Percentiles rank a stretch among this genome's conserved stretches.
Evolutionary conservation across 164 flowering plant genomes (phyloP).

Genomic region (Berberis vulgaris): DNA sequence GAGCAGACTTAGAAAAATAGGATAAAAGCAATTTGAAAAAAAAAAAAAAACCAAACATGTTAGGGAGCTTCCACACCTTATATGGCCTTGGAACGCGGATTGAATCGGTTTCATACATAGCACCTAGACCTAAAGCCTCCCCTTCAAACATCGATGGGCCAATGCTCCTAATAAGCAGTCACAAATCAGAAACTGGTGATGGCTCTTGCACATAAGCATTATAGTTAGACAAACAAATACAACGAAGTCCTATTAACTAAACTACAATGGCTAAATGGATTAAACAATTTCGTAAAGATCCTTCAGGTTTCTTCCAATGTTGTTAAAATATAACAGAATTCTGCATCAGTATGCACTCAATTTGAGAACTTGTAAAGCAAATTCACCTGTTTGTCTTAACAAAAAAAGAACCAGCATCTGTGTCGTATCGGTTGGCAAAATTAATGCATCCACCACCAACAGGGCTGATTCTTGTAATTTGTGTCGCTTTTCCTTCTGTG

Average conservation of each 20-base stretch:
- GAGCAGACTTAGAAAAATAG: not conserved
- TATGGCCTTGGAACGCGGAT: slow-evolving; percentile 80
- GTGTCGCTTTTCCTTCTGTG: slow-evolving; percentile 78
- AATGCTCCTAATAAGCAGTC: slow-evolving; percentile 45
- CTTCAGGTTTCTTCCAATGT: too few species aligned
- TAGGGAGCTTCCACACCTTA: slow-evolving; percentile 40
- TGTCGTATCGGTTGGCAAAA: slow-evolving; percentile 73
- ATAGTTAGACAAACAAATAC: not conserved
- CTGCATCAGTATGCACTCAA: too few species aligned
- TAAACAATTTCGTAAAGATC: too few species aligned
- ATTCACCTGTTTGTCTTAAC: slow-evolving; percentile 81
- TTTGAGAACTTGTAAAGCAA: too few species aligned
- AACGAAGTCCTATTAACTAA: too few species aligned
- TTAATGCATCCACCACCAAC: slow-evolving; percentile 97
- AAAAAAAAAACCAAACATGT: not conserved
- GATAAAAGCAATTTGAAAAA: not conserved
- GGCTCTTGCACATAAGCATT: not conserved
- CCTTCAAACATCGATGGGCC: slow-evolving; percentile 94
- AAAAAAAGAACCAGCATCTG: slow-evolving; percentile 89
- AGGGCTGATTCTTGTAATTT: slow-evolving; percentile 62
- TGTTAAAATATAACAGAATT: too few species aligned
- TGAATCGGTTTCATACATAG: slow-evolving; percentile 68
- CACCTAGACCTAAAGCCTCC: slow-evolving; percentile 84
- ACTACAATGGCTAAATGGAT: too few species aligned
- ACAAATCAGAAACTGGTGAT: not conserved